Base-by-base conservation (phyloP, 352 stramenopile genomes). In the Globisporangium perplexum region DNA sequence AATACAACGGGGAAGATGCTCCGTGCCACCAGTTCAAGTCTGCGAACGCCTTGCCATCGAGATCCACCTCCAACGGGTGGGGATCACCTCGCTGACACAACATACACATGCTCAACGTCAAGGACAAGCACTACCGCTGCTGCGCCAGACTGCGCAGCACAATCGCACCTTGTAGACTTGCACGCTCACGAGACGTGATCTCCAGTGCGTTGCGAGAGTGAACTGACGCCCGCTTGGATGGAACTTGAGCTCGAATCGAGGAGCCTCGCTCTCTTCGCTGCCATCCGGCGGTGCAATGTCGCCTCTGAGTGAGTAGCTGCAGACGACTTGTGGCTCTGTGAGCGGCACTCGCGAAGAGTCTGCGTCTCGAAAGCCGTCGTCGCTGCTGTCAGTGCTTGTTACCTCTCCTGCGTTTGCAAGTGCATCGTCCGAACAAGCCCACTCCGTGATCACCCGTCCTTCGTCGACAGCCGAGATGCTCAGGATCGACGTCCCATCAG, bases 301-400 rank as follows among this genome's bases (percentile, higher is more conserved):
- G 17, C 20, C 52, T 30, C 4, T 8, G 6, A 56, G 30, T 15
- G 20, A 5, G 41, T 62, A 62, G 18, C 11, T 52, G 24, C 33
- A 55, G 20, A 35, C 6, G 2, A 62, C 31, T 23, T 10, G 47
- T 4, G 55, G 55, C 17, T 31, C 6, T 31, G 36, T 4, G 14
- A 22, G n/a, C 22, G 26, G 23, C 3, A 14, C 22, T 20, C 22
- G 38, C 3, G 30, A 22, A 11, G 41, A 10, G 14, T 47, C 43
- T 7, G 35, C 7, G 17, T 39, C 48, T 15, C 17, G 18, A 12
- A 50, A 35, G 1, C 54, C 46, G 14, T 51, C 35, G 17, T 59
- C 44, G 15, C 50, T 59, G 18, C 50, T 63, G 22, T 58, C 57
- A 24, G 52, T 63, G 33, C 33, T 59, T 26, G 49, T 42, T 4